Percentiles rank a stretch among this genome's conserved stretches.
These are phyloP conservation scores for Fusarium torulosum DNA, from an alignment of 2,329 filamentous ascomycete species.

Conservation along the genomic window DNA sequence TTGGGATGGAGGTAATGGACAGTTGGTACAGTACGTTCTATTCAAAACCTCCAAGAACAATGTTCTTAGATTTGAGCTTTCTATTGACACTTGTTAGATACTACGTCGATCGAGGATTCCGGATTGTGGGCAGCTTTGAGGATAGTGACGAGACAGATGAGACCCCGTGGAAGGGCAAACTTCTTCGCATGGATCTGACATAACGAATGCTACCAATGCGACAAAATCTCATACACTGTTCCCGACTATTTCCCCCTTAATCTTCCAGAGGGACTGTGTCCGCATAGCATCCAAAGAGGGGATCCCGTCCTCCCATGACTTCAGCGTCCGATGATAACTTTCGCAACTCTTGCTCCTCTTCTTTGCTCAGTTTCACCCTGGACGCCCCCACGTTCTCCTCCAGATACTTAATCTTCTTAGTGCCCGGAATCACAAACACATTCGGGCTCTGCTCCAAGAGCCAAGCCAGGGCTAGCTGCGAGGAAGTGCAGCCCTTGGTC, in stretches of 20 bases:
- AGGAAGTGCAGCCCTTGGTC: conserved; percentile 67
- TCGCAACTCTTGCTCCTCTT: conserved; percentile 54
- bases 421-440: conserved; percentile 70
- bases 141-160: conserved; percentile 3
- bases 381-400: conserved; percentile 59
- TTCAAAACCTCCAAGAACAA: background rate
- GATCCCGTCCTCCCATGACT: conserved; percentile 46
- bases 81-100: conserved; percentile 37
- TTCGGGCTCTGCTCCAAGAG: conserved; percentile 70
- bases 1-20: conserved; percentile 45
- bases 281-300: conserved; percentile 32
- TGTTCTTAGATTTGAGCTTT: background rate
- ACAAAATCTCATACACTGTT: background rate
- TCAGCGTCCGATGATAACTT: conserved; percentile 46
- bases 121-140: conserved; percentile 26
- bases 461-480: conserved; percentile 74
- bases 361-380: conserved; percentile 50
- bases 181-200: conserved; percentile 34
- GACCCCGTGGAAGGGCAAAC: conserved; percentile 31
- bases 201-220: conserved; percentile 11
- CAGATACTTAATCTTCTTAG: conserved; percentile 61
- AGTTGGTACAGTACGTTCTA: conserved; percentile 38
- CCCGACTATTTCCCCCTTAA: background rate
- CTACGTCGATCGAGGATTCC: conserved; percentile 37
- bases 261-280: conserved; percentile 37